Evolutionary conservation across 257 asterid genomes (phyloP), one percentile per base, ranked within the genome.

Genomic region (Primulina huaijiensis): DNA sequence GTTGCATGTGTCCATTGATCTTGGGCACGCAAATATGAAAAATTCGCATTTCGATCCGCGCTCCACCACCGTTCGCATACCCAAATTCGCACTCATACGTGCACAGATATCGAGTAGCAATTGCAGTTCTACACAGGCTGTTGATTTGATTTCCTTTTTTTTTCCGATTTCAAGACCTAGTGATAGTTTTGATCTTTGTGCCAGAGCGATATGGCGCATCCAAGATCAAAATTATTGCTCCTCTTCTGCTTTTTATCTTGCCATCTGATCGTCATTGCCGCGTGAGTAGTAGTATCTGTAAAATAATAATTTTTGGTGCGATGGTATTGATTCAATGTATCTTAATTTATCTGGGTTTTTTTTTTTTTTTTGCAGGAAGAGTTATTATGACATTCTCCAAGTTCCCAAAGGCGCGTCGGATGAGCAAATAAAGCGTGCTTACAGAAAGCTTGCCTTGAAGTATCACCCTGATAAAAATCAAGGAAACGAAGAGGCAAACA

Each of bases 391-490:
- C 74, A 77, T 90, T 64, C 84, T 92, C 14, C 95, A 92, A 81
- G 88, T 90, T 60, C 82, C 87, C 8, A 88, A 72, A 79, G 82
- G 96, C 60, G 98, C 98, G 64, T 71, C 98, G 12, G 98, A 92
- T 19, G 98, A 92, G 8, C 97, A 92, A 78, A 92, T 92, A 64
- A 92, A 90, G 81, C 90, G 97, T 64, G 96, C 98, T 20, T 92
- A 92, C 69, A 43, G 98, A 71, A 92, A 90, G 83, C 97, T 92
- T 69, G 98, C 98, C 0, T 78, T 92, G 86, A 90, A 90, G 81
- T 92, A 92, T 84, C 98, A 92, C 62, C 97, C 97, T 2, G 97
- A 92, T 73, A 92, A 92, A 69, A 92, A 92, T 69, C 97, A 66
- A 68, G 98, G 98, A 31, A 92, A 92, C 68, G 97, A 89, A 60